Evolutionary conservation across 2,329 filamentous ascomycete species (phyloP), one percentile per base, ranked within the genome.

Genomic region (Parascedosporium putredinis): DNA sequence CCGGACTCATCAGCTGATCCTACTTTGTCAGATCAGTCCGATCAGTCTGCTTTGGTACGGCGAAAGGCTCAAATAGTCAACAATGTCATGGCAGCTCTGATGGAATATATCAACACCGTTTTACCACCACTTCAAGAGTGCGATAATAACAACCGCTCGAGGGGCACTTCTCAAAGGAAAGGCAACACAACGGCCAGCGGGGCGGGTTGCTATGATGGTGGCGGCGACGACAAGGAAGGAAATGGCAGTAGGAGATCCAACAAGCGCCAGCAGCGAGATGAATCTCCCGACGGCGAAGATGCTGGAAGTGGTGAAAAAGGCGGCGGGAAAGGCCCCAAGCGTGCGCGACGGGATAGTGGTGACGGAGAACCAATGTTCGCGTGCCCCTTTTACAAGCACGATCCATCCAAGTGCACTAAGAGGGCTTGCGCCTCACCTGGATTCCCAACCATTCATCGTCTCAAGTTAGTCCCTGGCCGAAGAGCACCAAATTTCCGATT

Each of bases 311-410:
- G 61, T n/a, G 61, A 61, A 51, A 22, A 29, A 12, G 6, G 38
- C 20, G 38, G 40, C 7, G 62, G 61, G 23, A 55, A 55, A 43
- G 60, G 61, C 1, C 65, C 56, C 47, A 68, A 68, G 51, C 63
- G 65, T 25, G 61, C 62, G 23, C 67, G 62, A 53, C 67, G 56
- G 38, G 60, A 62, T 4, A 12, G 24, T 14, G 56, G 56, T 6
- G 60, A 63, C 20, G 52, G 52, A 4, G 58, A 59, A 25, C 53
- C 52, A 14, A 59, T 57, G 24, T 62, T 62, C 29, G 66, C 65
- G 10, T 68, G 66, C 18, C 66, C 66, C 2, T 67, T 62, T 47
- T 62, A 62, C 51, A 65, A 68, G 46, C 57, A 58, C 14, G 59
- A 67, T 24, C 64, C 64, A 1, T 52, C 55, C 27, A 56, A 27